These are phyloP conservation scores for Amylostereum chailletii DNA, from an alignment of 1,284 basidiomycete genomes.

Conservation along the genomic window DNA sequence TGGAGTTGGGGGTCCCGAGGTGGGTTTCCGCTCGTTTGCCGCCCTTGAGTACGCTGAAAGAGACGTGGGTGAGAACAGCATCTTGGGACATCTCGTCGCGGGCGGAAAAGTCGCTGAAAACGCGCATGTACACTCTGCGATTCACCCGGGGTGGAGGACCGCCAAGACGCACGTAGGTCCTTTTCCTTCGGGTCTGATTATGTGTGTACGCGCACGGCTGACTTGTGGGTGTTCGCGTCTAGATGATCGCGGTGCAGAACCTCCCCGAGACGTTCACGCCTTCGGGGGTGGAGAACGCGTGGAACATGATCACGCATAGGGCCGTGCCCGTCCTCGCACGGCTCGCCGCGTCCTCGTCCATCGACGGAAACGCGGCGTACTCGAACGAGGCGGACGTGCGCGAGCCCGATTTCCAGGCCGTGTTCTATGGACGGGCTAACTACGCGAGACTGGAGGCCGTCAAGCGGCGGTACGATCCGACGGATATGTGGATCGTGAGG, in stretches of 20 bases:
- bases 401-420: constrained; percentile 20
- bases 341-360: too few relatives aligned
- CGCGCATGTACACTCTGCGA: constrained; percentile 18
- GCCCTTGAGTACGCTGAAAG: too few relatives aligned
- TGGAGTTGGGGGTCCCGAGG: constrained; percentile 2
- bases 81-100: constrained; percentile 7
- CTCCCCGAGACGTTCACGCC: too few relatives aligned
- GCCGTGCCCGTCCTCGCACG: too few relatives aligned
- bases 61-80: neutral
- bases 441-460: constrained; percentile 19
- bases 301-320: too few relatives aligned
- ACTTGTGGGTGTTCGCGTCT: too few relatives aligned
- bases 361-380: constrained; percentile 14
- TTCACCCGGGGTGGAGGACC: constrained; percentile 23
- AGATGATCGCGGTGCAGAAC: too few relatives aligned
- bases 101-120: constrained; percentile 23
- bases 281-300: too few relatives aligned
- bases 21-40: neutral
- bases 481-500: constrained; percentile 23
- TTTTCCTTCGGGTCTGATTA: neutral
- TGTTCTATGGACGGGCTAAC: constrained; percentile 22
- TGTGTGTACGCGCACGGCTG: too few relatives aligned
- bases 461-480: constrained; percentile 22
- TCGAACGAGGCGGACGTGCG: constrained; percentile 22
- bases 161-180: constrained; percentile 23